Evolutionary conservation across 2,329 filamentous ascomycete genomes (phyloP), one percentile per base, ranked within the genome.

Genomic region (Neofusicoccum umdonicola): DNA sequence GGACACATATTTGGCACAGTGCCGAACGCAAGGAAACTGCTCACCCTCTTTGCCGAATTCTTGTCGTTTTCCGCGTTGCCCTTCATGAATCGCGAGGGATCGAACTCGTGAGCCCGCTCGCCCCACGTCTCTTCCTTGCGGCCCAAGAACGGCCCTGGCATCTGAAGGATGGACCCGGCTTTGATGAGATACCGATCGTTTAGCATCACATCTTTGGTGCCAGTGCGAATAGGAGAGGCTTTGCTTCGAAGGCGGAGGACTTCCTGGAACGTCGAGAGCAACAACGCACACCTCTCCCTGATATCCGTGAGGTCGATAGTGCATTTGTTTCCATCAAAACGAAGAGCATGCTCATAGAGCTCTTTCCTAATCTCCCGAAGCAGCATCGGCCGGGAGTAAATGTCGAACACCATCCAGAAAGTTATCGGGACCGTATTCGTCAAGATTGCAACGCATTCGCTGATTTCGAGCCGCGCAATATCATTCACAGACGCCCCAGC

Each of bases 231-330:
- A 44, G 77, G 79, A 39, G 75, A 73, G 2, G 77, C 77, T 31
- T 77, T 77, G 34, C 74, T 75, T 48, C 74, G 71, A 54, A 73
- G 71, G 3, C 81, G 77, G 6, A 82, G 72, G 1, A 74, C 74
- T 66, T 83, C 81, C 56, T 82, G 75, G 45, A 78, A 76, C 2
- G 75, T 73, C 5, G 80, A 80, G 3, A 76, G 65, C 3, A 83
- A 66, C 0, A 79, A 71, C 2, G 77, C 76, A 65, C 79, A 82
- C 2, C 62, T 69, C 1, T 71, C 66, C 54, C 77, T 79, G 9
- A 80, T 66, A 5, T 60, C 67, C 7, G 71, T 72, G 3, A 81
- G 71, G 61, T 77, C 70, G 22, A 77, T 63, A n/a, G 22, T 65
- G 64, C 70, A 31, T 11, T n/a, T 34, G 1, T 11, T 5, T 31